A percentile compares a stretch with the other conserved stretches of the same genome.
Conservation (phyloP, 495 filamentous ascomycete species). For the Neurospora sp. region DNA sequence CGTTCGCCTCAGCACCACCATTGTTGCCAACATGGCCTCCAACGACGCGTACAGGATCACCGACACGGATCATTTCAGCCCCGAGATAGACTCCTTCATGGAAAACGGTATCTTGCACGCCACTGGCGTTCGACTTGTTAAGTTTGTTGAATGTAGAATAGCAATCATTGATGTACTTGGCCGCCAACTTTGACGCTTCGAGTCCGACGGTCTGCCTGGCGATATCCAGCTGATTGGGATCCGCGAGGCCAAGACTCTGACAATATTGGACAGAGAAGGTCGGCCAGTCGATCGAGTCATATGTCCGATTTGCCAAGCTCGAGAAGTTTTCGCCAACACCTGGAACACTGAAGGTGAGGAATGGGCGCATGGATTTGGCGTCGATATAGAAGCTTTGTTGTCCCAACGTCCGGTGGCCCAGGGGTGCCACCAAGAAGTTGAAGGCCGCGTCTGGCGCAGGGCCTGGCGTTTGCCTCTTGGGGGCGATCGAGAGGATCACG, state of each 20-base stretch:
- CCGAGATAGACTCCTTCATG: conserved; percentile 33
- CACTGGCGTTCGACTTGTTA: conserved; percentile 7
- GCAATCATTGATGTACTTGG: conserved; percentile 28
- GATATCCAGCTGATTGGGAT: conserved; percentile 4
- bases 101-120: conserved; percentile 1
- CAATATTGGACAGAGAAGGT: conserved; percentile 6
- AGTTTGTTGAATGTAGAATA: conserved; percentile 31
- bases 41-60: conserved; percentile 29
- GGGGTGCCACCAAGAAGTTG: conserved; percentile 16
- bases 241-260: conserved; percentile 3
- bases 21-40: not conserved
- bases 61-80: conserved; percentile 31
- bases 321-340: conserved; percentile 7
- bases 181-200: conserved; percentile 37
- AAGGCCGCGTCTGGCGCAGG: conserved; percentile 10
- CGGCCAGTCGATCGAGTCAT: conserved; percentile 22
- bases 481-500: conserved; percentile 19
- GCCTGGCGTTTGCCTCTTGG: not conserved
- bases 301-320: conserved; percentile 14
- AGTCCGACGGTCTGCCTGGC: conserved; percentile 23
- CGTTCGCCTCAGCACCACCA: conserved; percentile 1
- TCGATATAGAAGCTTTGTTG: conserved; percentile 16
- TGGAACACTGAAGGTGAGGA: conserved; percentile 37
- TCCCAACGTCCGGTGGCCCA: conserved; percentile 15
- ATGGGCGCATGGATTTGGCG: conserved; percentile 32